Evolutionary conservation across 768 basidiomycete species (phyloP).

Genomic region (Hericium rajendrae): DNA sequence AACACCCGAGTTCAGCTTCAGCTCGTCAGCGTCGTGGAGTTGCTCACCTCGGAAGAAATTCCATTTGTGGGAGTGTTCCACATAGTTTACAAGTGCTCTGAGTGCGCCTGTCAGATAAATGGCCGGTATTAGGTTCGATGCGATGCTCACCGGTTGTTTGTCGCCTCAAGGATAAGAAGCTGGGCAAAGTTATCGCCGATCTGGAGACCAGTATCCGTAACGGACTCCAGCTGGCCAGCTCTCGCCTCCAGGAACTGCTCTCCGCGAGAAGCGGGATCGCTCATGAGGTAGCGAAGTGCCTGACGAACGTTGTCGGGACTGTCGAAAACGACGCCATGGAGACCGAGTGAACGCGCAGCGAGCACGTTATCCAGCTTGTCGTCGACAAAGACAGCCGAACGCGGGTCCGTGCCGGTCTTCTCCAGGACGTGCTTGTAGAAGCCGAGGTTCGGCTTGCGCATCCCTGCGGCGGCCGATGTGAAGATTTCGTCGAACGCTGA

Average conservation of each 20-base stretch:
- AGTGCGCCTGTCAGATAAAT: neutral
- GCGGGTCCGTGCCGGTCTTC: slow-evolving; percentile 35
- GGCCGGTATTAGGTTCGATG: neutral
- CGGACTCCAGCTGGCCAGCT: slow-evolving; percentile 33
- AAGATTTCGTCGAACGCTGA: slow-evolving; percentile 39
- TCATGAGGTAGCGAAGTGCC: slow-evolving; percentile 36
- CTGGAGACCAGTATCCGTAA: slow-evolving; percentile 31
- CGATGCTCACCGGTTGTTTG: slow-evolving; percentile 29
- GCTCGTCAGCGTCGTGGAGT: slow-evolving; percentile 33
- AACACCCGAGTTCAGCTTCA: neutral
- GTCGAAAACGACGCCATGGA: slow-evolving; percentile 46
- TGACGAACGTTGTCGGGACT: slow-evolving; percentile 30
- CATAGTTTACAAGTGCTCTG: slow-evolving; percentile 33
- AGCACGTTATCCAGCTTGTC: slow-evolving; percentile 52
- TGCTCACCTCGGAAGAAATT: slow-evolving; percentile 42
- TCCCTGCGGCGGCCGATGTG: slow-evolving; percentile 40
- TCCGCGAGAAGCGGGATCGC: slow-evolving; percentile 37
- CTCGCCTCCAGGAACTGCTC: slow-evolving; percentile 30
- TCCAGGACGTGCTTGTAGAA: slow-evolving; percentile 42
- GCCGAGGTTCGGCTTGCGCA: slow-evolving; percentile 47
- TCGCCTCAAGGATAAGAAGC: slow-evolving; percentile 46
- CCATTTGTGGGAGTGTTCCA: slow-evolving; percentile 34
- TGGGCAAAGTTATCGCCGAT: slow-evolving; percentile 50
- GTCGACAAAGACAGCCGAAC: slow-evolving; percentile 44
- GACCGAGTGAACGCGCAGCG: slow-evolving; percentile 45